Conservation (phyloP, 2,329 filamentous ascomycete species). For the Aureobasidium vineae region DNA sequence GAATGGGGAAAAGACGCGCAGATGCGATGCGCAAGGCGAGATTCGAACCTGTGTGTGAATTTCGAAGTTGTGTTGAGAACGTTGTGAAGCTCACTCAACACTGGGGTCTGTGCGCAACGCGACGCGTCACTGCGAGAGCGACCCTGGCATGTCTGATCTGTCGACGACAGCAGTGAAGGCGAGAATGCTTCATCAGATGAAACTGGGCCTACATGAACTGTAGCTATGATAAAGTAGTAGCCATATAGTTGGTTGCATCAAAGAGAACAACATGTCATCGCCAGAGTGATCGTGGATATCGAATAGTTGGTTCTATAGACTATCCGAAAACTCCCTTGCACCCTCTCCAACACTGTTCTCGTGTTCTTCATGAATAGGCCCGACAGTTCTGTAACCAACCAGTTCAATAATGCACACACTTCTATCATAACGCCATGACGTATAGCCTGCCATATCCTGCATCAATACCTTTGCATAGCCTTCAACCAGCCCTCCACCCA, state of each 20-base stretch:
- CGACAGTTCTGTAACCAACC: neutral
- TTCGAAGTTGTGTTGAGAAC: slow-evolving; percentile 18
- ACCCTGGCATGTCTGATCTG: neutral
- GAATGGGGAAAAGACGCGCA: slow-evolving; percentile 11
- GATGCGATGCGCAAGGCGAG: slow-evolving; percentile 15
- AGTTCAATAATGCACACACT: neutral
- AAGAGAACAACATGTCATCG: too few relatives aligned
- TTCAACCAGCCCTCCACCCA: slow-evolving; percentile 33
- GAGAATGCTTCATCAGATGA: neutral
- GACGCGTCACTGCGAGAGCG: neutral
- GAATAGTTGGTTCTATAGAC: neutral
- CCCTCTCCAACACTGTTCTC: neutral
- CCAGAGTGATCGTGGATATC: neutral
- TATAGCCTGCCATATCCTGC: neutral
- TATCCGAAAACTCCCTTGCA: neutral
- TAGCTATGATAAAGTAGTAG: too few relatives aligned
- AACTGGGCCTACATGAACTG: neutral
- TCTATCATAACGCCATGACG: neutral
- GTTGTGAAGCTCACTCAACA: neutral
- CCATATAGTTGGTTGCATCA: too few relatives aligned
- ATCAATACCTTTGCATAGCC: neutral
- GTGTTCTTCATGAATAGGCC: neutral
- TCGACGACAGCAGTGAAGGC: neutral
- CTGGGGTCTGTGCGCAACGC: neutral
- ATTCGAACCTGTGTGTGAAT: slow-evolving; percentile 19